Base-by-base conservation (phyloP, 495 filamentous ascomycete species). In the Arthonia radiata region DNA sequence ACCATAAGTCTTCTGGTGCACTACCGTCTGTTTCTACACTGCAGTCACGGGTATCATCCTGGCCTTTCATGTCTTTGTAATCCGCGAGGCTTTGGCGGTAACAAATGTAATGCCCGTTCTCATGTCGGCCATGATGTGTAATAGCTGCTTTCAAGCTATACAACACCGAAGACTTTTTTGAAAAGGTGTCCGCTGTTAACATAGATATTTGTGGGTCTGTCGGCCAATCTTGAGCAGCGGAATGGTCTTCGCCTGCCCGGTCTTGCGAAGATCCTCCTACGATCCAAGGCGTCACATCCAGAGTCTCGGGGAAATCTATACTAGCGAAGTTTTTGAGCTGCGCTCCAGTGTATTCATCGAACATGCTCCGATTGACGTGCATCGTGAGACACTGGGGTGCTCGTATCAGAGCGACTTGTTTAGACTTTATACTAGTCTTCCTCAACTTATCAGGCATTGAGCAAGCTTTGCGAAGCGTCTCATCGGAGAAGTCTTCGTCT, bases 51-150 rank as follows among this genome's bases (percentile, higher is more conserved):
- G 4, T n/a, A 15, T 19, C 25, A 14, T 23, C 23, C 1, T 13
- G 17, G 23, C 18, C 9, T 23, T 30, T 16, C 41, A 27, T 32
- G 29, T 23, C 33, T 35, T 37, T 36, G 31, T 22, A 6, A 11
- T 22, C 19, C 6, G 7, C 11, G 21, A 16, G 62, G 55, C 41
- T 75, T 39, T 70, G 69, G 23, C 78, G 54, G 40, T 86, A 94
- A 41, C 77, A 83, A 28, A 91, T 66, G 38, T 99, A 94, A 49
- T 99, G 89, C 0, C 89, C 89, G 35, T 86, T 91, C 32, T 92
- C 79, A 41, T 94, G 89, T 12, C 69, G 57, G 3, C 86, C 89
- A 32, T 72, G 71, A 46, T 99, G 86, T 3, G 78, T 79, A 13
- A 94, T 59, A 2, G 89, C 76, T 4, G 81, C 78, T 13, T 75